These are phyloP conservation scores for Solanum ahanhuiri DNA, from an alignment of 257 asterid species.

Conservation along the genomic window DNA sequence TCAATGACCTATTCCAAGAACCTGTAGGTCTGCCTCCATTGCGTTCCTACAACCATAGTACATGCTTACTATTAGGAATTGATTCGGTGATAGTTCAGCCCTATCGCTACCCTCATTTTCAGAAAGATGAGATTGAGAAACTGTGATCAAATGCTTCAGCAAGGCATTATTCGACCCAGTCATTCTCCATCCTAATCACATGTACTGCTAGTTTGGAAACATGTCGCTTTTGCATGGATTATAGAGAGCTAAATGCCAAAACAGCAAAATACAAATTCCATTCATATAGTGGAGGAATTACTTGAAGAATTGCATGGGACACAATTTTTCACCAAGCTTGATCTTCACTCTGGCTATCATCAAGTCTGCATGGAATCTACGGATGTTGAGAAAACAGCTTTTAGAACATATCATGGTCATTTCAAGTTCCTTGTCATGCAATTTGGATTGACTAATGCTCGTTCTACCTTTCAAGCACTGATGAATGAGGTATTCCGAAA, in stretches of 20 bases:
- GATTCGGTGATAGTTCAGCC: background rate
- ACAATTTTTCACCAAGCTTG: background rate
- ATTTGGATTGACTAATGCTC: background rate
- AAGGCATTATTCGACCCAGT: background rate
- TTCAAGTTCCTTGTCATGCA: background rate
- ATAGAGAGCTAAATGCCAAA: background rate
- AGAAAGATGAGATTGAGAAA: background rate
- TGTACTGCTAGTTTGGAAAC: background rate
- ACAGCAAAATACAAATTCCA: background rate
- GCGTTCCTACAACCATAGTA: background rate
- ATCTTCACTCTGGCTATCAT: background rate
- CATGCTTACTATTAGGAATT: background rate
- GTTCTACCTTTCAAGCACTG: background rate
- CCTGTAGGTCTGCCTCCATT: background rate
- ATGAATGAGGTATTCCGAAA: background rate
- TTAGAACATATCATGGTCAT: background rate
- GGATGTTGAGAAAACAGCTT: background rate
- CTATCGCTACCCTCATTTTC: background rate
- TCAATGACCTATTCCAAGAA: background rate
- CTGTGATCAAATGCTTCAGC: background rate
- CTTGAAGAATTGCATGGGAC: background rate
- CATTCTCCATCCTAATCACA: background rate
- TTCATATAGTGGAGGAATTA: background rate
- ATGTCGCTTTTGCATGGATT: background rate
- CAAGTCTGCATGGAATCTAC: background rate